Conservation (phyloP, 148 eudicot species). For the Spergularia bocconei region DNA sequence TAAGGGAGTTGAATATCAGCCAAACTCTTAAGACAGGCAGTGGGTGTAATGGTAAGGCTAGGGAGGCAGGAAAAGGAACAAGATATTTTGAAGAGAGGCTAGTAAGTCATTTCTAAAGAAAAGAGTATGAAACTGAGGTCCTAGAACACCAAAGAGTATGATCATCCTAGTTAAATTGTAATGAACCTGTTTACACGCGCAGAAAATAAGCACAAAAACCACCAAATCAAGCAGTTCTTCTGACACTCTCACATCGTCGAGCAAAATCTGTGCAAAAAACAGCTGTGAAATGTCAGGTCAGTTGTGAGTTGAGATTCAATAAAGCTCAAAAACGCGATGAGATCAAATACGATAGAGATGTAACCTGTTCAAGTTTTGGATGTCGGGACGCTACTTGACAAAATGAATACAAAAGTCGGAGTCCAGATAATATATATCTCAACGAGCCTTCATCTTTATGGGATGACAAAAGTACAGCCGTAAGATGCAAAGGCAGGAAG, state of each 20-base stretch:
- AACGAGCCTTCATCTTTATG: constrained; percentile 55
- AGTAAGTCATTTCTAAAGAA: neutral
- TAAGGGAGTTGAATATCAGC: too few species aligned
- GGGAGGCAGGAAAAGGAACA: neutral
- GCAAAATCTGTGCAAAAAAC: constrained; percentile 59
- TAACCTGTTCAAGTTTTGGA: constrained; percentile 90
- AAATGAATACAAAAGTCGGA: constrained; percentile 66
- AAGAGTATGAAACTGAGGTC: neutral
- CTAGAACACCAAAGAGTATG: neutral
- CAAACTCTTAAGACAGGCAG: too few species aligned
- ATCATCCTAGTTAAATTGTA: constrained; percentile 5
- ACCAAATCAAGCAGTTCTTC: constrained; percentile 86
- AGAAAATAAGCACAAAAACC: constrained; percentile 55
- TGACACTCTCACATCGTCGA: constrained; percentile 77
- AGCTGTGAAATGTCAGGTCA: constrained; percentile 12
- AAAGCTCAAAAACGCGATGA: neutral
- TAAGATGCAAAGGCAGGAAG: constrained; percentile 76
- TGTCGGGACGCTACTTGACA: constrained; percentile 80
- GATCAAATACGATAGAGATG: neutral
- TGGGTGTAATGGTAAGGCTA: neutral
- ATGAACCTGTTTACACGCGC: constrained; percentile 60
- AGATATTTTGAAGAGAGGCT: neutral
- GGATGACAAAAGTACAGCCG: constrained; percentile 53
- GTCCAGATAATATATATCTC: constrained; percentile 68
- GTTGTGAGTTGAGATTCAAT: neutral